Conservation (phyloP, 2,329 filamentous ascomycete species). For the Dryadomyces quercus-mongolicae region DNA sequence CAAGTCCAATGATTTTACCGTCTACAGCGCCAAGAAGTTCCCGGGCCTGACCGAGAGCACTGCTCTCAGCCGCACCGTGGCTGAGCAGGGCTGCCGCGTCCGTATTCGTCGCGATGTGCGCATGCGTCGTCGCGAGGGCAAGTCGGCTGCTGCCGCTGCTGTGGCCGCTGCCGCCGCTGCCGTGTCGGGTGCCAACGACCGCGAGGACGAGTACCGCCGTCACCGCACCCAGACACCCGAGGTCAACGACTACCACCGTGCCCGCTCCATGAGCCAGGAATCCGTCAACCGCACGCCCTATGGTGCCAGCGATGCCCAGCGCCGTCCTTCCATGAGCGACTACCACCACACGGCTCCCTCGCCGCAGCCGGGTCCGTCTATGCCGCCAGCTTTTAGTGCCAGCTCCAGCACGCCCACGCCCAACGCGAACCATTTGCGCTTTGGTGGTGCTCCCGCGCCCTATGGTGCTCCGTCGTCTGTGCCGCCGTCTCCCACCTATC, state of each 20-base stretch:
- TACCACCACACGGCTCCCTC: conserved; percentile 13
- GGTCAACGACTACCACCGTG: conserved; percentile 16
- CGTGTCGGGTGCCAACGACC: conserved; percentile 4
- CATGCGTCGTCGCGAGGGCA: conserved; percentile 38
- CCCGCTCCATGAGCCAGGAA: conserved; percentile 20
- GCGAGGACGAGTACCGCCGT: conserved; percentile 20
- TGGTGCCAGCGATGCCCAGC: conserved; percentile 17
- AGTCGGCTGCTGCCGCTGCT: conserved; percentile 10
- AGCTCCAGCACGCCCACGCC: conserved; percentile 14
- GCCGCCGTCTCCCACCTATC: conserved; percentile 21
- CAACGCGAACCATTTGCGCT: conserved; percentile 7
- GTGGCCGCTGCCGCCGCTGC: conserved; percentile 1
- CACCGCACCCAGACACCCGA: conserved; percentile 22
- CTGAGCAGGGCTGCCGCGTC: conserved; percentile 93
- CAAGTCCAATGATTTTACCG: conserved; percentile 74
- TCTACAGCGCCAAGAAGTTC: conserved; percentile 97
- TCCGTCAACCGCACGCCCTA: conserved; percentile 20
- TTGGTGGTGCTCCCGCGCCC: neutral
- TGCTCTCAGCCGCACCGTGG: conserved; percentile 73
- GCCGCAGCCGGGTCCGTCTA: conserved; percentile 13
- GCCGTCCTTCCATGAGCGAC: conserved; percentile 20
- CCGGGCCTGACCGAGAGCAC: conserved; percentile 88
- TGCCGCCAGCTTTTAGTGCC: conserved; percentile 15
- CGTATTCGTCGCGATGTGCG: conserved; percentile 72
- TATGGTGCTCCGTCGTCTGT: conserved; percentile 17